A percentile compares a stretch with the other conserved stretches of the same genome.
phyloP scores from a whole-genome alignment of 768 basidiomycete species.

The Termitomyces sp. region DNA sequence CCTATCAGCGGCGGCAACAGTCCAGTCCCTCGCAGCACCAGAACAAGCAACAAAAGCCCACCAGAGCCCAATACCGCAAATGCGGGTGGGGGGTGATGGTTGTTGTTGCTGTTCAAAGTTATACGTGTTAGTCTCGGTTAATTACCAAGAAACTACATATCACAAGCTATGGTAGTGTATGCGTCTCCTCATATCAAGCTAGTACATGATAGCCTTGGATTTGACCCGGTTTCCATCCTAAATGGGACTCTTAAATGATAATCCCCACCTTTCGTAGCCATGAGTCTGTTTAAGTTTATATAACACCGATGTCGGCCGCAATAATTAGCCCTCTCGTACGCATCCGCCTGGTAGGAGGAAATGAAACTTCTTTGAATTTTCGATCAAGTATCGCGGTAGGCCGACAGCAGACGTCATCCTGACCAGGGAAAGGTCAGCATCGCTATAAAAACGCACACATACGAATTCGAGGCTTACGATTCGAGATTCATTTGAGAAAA shows the following conservation, averaged over 20 bases:
- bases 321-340: slow-evolving; percentile 22
- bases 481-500: slow-evolving; percentile 47
- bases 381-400: slow-evolving; percentile 46
- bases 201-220: neutral
- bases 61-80: too few relatives aligned
- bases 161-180: neutral
- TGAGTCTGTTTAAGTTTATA: neutral
- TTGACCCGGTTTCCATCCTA: neutral
- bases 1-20: too few relatives aligned
- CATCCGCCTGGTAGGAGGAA: slow-evolving; percentile 57
- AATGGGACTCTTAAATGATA: neutral
- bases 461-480: slow-evolving; percentile 28
- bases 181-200: neutral
- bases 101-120: too few relatives aligned
- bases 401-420: slow-evolving; percentile 44
- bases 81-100: too few relatives aligned
- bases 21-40: too few relatives aligned
- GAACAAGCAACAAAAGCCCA: too few relatives aligned
- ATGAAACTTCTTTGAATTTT: slow-evolving; percentile 43
- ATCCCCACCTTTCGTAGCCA: neutral
- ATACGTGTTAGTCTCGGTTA: neutral
- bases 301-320: neutral
- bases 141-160: neutral
- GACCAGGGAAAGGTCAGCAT: neutral
- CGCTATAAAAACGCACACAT: neutral